Evolutionary conservation across 2,329 filamentous ascomycete genomes (phyloP), one percentile per base, ranked within the genome.

Genomic region (Colletotrichum tropicicola): DNA sequence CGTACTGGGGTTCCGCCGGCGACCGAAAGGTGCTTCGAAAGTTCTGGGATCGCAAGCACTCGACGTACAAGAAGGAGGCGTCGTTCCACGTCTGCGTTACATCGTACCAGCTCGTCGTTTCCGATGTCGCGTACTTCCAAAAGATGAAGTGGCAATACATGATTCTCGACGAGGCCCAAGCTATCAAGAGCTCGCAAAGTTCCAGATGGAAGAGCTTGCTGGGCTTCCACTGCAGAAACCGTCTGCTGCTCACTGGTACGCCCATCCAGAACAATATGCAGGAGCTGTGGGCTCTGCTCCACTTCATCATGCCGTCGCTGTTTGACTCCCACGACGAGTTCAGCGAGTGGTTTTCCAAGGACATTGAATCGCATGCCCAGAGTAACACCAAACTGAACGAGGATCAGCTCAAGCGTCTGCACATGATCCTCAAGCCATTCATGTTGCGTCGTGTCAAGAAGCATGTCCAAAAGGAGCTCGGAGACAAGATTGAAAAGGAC

Each of bases 181-280:
- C 96, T 70, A 98, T 99, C 88, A 99, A 99, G 84, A 98, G 94
- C 67, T 98, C 96, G 1, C 89, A 92, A 73, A 98, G 94, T 82
- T 97, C 94, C 15, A 89, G 96, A 74, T 99, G 96, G 96, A 99
- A 98, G 86, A 94, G 92, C 70, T 80, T 99, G 69, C 85, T 99
- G 48, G 92, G 91, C 53, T 98, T 98, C 85, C 92, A 97, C 76
- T 98, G 95, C 80, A 92, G 96, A 66, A 99, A 98, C 79, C 89
- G 96, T 70, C 87, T 99, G 48, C 83, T 99, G 45, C 87, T 99
- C 19, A 99, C 96, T 0, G 96, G 96, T 81, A 99, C 96, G 0
- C 96, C 96, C 3, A 98, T 99, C 69, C 96, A 99, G 79, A 99
- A 99, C 83, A 99, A 98, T 85, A 99, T 99, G 96, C 96, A 98